Percentiles rank a stretch among this genome's conserved stretches.
phyloP scores from a whole-genome alignment of 140 eudicot genomes.

The Bidens hawaiensis region DNA sequence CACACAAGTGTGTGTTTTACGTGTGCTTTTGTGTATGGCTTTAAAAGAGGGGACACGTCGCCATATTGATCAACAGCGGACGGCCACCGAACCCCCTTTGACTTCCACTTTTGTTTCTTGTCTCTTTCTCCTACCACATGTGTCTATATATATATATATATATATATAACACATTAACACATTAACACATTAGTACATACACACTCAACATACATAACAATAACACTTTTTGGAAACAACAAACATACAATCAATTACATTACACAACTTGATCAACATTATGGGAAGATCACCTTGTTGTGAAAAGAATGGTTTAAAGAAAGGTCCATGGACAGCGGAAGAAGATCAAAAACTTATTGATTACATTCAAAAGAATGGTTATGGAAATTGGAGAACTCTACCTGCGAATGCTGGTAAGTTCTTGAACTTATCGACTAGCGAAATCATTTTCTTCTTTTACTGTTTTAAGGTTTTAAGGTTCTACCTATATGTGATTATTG shows the following conservation, averaged over 20 bases:
- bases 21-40: slow-evolving; percentile 17
- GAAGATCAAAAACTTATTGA: slow-evolving; percentile 50
- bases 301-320: slow-evolving; percentile 52
- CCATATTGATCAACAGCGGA: slow-evolving; percentile 56
- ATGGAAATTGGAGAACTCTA: slow-evolving; percentile 67
- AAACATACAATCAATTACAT: neutral
- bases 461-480: too few relatives aligned
- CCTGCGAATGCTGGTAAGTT: slow-evolving; percentile 59
- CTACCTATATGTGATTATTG: too few relatives aligned
- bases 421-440: too few relatives aligned
- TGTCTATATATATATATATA: slow-evolving; percentile 1
- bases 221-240: neutral
- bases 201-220: neutral
- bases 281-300: slow-evolving; percentile 74
- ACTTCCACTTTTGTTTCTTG: slow-evolving; percentile 42
- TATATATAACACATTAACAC: too few relatives aligned
- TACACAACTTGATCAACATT: slow-evolving; percentile 17
- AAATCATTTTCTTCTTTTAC: too few relatives aligned
- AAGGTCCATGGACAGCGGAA: slow-evolving; percentile 64
- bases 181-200: neutral
- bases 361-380: slow-evolving; percentile 55
- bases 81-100: slow-evolving; percentile 91
- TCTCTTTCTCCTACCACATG: slow-evolving; percentile 3
- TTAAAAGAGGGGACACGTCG: slow-evolving; percentile 77
- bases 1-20: slow-evolving; percentile 13